Conservation (phyloP, 371 early-diverging fungal genomes). For the Circinella umbellata region DNA sequence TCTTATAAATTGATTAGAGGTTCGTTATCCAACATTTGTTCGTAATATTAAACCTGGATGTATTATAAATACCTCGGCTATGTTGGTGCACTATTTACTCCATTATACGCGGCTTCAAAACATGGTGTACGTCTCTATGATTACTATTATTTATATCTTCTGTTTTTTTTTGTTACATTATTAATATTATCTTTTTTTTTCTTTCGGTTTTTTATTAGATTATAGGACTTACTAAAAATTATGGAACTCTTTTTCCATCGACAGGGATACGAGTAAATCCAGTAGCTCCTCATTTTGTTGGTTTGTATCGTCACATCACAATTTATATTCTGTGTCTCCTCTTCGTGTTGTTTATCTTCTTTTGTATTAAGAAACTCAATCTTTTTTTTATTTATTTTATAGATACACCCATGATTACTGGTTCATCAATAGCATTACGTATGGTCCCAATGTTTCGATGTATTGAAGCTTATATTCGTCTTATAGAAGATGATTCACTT, state of each 20-base stretch:
- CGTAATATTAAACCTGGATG: constrained; percentile 60
- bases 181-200: too few relatives aligned
- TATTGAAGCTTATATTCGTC: constrained; percentile 30
- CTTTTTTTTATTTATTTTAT: background rate
- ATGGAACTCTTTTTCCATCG: constrained; percentile 46
- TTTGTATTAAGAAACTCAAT: too few relatives aligned
- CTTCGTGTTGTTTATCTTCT: too few relatives aligned
- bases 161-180: too few relatives aligned
- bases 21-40: constrained; percentile 64
- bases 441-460: constrained; percentile 32
- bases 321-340: too few relatives aligned
- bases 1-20: too few relatives aligned
- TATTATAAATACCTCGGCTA: constrained; percentile 83
- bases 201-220: constrained; percentile 32
- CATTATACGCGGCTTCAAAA: constrained; percentile 84
- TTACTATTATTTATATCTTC: too few relatives aligned
- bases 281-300: constrained; percentile 80
- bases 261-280: constrained; percentile 74
- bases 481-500: constrained; percentile 29
- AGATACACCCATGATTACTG: constrained; percentile 42
- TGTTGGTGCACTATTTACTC: constrained; percentile 66
- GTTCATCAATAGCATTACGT: constrained; percentile 23
- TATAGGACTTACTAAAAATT: constrained; percentile 65
- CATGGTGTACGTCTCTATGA: constrained; percentile 57
- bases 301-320: constrained; percentile 22